Percentiles rank a stretch among this genome's conserved stretches.
phyloP scores from a whole-genome alignment of 148 eudicot genomes.

The Diospyros lotus region DNA sequence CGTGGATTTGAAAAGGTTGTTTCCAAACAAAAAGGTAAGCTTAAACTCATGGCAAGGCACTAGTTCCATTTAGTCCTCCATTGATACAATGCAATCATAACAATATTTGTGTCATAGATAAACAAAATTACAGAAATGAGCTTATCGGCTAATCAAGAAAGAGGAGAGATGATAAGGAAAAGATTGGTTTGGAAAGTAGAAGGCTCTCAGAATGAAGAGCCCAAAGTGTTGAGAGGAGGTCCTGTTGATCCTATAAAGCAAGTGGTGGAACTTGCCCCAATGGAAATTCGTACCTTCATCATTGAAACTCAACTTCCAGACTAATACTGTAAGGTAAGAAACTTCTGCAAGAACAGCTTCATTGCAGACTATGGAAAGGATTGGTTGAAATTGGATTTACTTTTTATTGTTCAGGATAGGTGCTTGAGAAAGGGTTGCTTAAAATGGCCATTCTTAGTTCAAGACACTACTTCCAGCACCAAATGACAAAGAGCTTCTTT shows the following conservation, averaged over 20 bases:
- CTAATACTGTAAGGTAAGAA: too few species aligned
- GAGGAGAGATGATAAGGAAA: constrained; percentile 68
- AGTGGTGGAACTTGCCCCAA: constrained; percentile 74
- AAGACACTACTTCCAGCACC: too few species aligned
- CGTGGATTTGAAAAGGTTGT: constrained; percentile 69
- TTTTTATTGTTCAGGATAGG: too few species aligned
- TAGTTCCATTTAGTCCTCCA: neutral
- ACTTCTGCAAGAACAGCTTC: too few species aligned
- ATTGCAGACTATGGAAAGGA: too few species aligned
- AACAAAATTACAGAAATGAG: constrained; percentile 38
- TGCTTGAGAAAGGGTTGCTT: too few species aligned
- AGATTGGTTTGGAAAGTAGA: constrained; percentile 76
- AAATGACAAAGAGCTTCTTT: too few species aligned
- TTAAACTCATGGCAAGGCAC: neutral
- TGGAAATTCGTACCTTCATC: constrained; percentile 84
- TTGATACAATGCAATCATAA: neutral
- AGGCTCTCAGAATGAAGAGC: constrained; percentile 31
- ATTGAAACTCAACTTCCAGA: neutral
- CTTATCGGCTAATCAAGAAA: constrained; percentile 81
- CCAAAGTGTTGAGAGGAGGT: constrained; percentile 50
- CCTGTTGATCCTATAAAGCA: constrained; percentile 58
- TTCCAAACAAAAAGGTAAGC: constrained; percentile 62
- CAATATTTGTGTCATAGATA: constrained; percentile 16
- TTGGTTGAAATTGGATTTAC: too few species aligned
- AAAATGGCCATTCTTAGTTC: too few species aligned